These are phyloP conservation scores for Xylariaceae sp. DNA, from an alignment of 2,329 filamentous ascomycete species.

Conservation along the genomic window DNA sequence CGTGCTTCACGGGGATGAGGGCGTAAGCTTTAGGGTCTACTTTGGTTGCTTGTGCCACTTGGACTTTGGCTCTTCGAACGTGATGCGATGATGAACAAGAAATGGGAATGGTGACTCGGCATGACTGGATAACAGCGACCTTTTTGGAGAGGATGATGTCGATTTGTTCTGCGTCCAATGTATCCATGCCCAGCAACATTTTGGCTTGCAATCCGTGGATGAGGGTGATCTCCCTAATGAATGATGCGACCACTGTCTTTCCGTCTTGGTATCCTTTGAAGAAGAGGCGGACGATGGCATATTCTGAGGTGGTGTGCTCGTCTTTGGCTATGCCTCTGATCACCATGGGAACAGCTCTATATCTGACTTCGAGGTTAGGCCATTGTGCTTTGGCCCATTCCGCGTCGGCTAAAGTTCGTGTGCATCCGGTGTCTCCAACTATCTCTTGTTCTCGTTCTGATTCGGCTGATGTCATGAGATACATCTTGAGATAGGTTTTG, in stretches of 20 bases:
- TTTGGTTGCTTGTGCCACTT: no score
- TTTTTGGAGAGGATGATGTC: not conserved
- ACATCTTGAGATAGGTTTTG: not conserved
- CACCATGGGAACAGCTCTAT: not conserved
- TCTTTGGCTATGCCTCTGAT: not conserved
- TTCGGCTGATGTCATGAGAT: not conserved
- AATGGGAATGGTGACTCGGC: not conserved
- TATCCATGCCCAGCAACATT: constrained; percentile 1
- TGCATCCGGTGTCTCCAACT: not conserved
- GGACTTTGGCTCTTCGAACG: no score
- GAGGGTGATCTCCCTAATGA: not conserved
- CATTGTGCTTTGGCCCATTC: not conserved
- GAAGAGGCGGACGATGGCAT: not conserved
- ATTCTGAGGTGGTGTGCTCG: not conserved
- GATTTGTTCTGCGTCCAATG: not conserved
- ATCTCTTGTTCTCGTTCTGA: not conserved
- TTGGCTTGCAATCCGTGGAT: not conserved
- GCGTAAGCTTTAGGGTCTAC: no score
- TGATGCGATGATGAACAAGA: not conserved
- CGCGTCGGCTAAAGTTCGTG: not conserved
- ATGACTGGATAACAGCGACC: not conserved
- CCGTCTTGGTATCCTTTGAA: not conserved
- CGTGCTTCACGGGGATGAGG: no score
- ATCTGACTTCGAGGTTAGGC: not conserved
- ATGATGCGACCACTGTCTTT: not conserved